Base-by-base conservation (phyloP, 2,329 filamentous ascomycete genomes). In the Ascosphaera pollenicola region DNA sequence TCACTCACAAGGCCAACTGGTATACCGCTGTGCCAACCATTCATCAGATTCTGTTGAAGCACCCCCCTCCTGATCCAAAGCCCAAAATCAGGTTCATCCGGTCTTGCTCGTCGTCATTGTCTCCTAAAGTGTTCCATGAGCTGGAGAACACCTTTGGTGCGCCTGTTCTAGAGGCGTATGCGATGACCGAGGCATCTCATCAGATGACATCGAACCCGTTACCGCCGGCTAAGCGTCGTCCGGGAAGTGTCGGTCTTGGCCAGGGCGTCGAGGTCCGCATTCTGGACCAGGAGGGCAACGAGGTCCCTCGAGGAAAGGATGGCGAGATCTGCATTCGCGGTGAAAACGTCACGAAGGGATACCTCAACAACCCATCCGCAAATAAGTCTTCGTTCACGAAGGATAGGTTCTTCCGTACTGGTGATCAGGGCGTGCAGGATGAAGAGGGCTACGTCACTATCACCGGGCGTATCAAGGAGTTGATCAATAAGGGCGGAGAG, bases 11-110 rank as follows among this genome's bases (percentile, higher is more conserved):
- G 46, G 83, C 82, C 18, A 92, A 82, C 55, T 92, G 83, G 83
- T 92, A 89, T 60, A 89, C 82, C 0, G 83, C 83, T 1, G 83
- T 89, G n/a, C 83, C 83, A 1, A 91, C 83, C 1, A 91, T 92
- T 53, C 83, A 91, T 57, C 82, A 89, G 53, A 87, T 92, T 49
- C 66, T 92, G 3, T 71, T 92, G 42, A 81, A 78, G 59, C 74
- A 69, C 47, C 73, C 78, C 5, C 55, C 70, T 2, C 83, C 81
- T 3, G 68, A 54, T 40, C 75, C 77, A 1, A 64, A 74, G 41
- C 80, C 80, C 2, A 55, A 66, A 13, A 89, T 92, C 51, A 73
- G 83, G 47, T 91, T 91, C 60, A 85, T 92, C 51, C 72, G 83
- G 46, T 89, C 81, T 11, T 91, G 83, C 62, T 87, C 80, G 8